A percentile compares a stretch with the other conserved stretches of the same genome.
These are phyloP conservation scores for Glomus cerebriforme DNA, from an alignment of 192 early-diverging fungal genomes.

Conservation along the genomic window DNA sequence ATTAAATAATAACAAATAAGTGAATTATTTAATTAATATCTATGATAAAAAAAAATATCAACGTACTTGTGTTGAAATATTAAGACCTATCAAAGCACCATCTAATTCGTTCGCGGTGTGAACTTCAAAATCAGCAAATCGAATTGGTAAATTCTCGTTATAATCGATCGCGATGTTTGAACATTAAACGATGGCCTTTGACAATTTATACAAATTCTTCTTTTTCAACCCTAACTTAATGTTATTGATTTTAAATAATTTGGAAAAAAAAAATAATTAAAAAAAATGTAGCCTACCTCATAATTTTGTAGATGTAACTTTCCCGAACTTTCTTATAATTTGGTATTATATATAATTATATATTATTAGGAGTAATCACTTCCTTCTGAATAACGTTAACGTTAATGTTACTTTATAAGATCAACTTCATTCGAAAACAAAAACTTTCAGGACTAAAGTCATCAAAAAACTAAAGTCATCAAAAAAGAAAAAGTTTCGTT, in stretches of 20 bases:
- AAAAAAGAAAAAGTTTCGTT: slow-evolving; percentile 98
- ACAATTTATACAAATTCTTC: slow-evolving; percentile 98
- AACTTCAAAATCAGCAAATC: slow-evolving; percentile 97
- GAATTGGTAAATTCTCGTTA: slow-evolving; percentile 95
- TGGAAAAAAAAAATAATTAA: no score
- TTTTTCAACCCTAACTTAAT: slow-evolving; percentile 89
- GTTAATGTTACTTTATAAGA: slow-evolving; percentile 72
- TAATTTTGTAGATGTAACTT: no score
- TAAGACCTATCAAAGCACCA: slow-evolving; percentile 91
- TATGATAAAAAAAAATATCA: background rate
- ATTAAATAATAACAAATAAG: slow-evolving; percentile 17
- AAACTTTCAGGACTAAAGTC: slow-evolving; percentile 89
- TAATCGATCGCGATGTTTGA: slow-evolving; percentile 86
- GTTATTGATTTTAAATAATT: no score
- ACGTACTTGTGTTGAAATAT: slow-evolving; percentile 94
- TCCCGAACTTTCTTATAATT: slow-evolving; percentile 94
- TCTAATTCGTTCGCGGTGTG: slow-evolving; percentile 92
- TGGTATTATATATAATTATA: slow-evolving; percentile 98
- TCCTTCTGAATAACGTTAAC: slow-evolving; percentile 66
- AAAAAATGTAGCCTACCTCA: no score
- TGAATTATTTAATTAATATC: background rate
- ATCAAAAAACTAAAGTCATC: no score
- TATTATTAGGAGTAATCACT: slow-evolving; percentile 97
- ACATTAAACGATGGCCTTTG: slow-evolving; percentile 98
- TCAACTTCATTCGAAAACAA: slow-evolving; percentile 96